Evolutionary conservation across 768 basidiomycete genomes (phyloP).

Genomic region (Kwoniella newhampshirensis): DNA sequence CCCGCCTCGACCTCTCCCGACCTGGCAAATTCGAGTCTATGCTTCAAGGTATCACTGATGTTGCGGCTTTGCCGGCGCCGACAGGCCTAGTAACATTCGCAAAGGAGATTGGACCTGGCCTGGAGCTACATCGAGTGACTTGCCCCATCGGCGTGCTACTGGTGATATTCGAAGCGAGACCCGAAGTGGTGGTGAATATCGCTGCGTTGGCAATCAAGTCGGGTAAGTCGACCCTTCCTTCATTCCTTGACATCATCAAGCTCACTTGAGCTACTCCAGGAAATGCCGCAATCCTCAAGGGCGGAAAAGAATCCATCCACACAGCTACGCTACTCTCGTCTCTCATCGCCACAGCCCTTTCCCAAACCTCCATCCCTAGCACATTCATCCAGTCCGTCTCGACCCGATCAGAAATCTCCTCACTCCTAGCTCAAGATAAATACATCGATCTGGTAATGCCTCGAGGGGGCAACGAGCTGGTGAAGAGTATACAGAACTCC

Average conservation of each 20-base stretch:
- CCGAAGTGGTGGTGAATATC: slow-evolving; percentile 97
- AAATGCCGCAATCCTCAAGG: slow-evolving; percentile 95
- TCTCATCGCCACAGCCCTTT: slow-evolving; percentile 75
- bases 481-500: slow-evolving; percentile 79
- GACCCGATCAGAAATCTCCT: slow-evolving; percentile 84
- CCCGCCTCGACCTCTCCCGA: slow-evolving; percentile 72
- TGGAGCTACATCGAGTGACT: slow-evolving; percentile 88
- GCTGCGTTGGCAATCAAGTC: slow-evolving; percentile 95
- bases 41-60: slow-evolving; percentile 84
- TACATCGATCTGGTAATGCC: slow-evolving; percentile 98
- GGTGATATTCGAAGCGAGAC: slow-evolving; percentile 95
- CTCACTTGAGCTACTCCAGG: slow-evolving; percentile 58
- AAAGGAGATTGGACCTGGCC: slow-evolving; percentile 76
- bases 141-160: slow-evolving; percentile 95
- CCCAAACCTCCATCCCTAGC: slow-evolving; percentile 68
- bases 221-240: slow-evolving; percentile 59
- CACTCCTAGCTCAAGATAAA: slow-evolving; percentile 77
- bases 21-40: slow-evolving; percentile 90
- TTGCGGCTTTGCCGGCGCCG: slow-evolving; percentile 80
- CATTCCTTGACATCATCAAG: not conserved
- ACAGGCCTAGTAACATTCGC: slow-evolving; percentile 85
- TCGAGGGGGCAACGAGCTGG: slow-evolving; percentile 86
- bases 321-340: slow-evolving; percentile 74
- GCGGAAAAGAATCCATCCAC: slow-evolving; percentile 88
- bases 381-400: slow-evolving; percentile 90